Base-by-base conservation (phyloP, 371 early-diverging fungal species). In the Cokeromyces recurvatus region DNA sequence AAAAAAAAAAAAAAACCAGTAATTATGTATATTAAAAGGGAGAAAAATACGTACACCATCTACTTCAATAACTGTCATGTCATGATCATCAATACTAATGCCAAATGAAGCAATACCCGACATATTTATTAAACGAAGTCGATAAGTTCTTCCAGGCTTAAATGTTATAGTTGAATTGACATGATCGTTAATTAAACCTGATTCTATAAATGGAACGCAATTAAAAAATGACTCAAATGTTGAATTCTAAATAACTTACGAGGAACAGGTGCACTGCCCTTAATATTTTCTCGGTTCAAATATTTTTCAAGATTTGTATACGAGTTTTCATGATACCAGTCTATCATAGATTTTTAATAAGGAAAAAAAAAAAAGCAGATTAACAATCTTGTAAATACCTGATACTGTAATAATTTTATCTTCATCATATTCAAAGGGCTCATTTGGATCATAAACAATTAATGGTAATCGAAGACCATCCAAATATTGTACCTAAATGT, bases 381-480 rank as follows among this genome's bases (percentile, higher is more conserved):
- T n/a, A n/a, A n/a, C n/a, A n/a, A n/a, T n/a, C n/a, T n/a, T n/a
- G n/a, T n/a, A n/a, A 29, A 11, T 59, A 62, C 67, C 67, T 49
- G 73, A 55, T 27, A 86, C 44, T 2, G 74, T 63, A 29, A 90
- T 46, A 32, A 71, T 66, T 41, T 71, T 65, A 38, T 91, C 91
- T 24, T 71, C 70, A 42, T 86, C 86, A 51, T 87, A 87, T 12
- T 64, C 55, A 46, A 77, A 77, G 8, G 77, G 57, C 38, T 86
- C 85, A 11, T 44, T n/a, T 8, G 44, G 22, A 38, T 77, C 71
- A 42, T 82, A 72, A 39, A 92, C 61, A 46, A 90, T 74, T 14
- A 92, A 51, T 2, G 92, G 81, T 4, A 80, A 77, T 29, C 85
- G 78, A 1, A 91, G 62, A 5, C 92, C 92, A 44, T 92, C 90